A percentile compares a stretch with the other conserved stretches of the same genome.
Evolutionary conservation across 1,139 yeast species (phyloP).

Genomic region (Lodderomyces metapsilosis): DNA sequence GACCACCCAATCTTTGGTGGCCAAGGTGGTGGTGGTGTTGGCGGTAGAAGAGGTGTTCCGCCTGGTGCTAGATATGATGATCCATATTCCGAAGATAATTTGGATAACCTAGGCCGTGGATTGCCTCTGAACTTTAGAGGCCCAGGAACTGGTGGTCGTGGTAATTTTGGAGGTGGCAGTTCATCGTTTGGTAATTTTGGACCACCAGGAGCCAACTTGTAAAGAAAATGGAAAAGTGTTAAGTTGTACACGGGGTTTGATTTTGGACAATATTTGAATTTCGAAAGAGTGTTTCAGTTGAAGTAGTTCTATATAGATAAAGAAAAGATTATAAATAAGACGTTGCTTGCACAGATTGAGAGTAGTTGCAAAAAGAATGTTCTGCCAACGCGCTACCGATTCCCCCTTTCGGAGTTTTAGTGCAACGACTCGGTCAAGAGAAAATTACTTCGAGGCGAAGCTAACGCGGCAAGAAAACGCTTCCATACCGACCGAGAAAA

Average conservation of each 20-base stretch:
- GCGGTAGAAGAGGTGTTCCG: slow-evolving; percentile 37
- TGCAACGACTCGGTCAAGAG: not conserved
- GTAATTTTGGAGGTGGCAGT: slow-evolving; percentile 13
- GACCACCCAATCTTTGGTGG: slow-evolving; percentile 48
- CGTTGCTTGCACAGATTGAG: no score
- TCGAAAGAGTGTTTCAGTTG: no score
- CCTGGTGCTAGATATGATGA: slow-evolving; percentile 58
- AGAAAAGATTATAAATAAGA: not conserved
- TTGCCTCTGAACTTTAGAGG: slow-evolving; percentile 45
- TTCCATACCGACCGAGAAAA: not conserved
- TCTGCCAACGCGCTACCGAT: not conserved
- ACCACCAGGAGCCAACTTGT: slow-evolving; percentile 6
- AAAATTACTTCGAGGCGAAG: no score
- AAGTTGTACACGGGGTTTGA: no score
- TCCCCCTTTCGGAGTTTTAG: not conserved
- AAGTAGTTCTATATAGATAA: not conserved
- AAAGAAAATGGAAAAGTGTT: not conserved
- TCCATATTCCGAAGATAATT: slow-evolving; percentile 46
- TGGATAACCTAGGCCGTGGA: slow-evolving; percentile 46
- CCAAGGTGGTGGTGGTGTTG: slow-evolving; percentile 15
- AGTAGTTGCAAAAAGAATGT: not conserved
- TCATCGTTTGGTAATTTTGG: slow-evolving; percentile 5
- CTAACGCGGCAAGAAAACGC: not conserved
- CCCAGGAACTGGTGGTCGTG: slow-evolving; percentile 14
- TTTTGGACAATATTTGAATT: no score